Evolutionary conservation across 441 rosid genomes (phyloP), one percentile per base, ranked within the genome.

Genomic region (Pelargonium hybrid): DNA sequence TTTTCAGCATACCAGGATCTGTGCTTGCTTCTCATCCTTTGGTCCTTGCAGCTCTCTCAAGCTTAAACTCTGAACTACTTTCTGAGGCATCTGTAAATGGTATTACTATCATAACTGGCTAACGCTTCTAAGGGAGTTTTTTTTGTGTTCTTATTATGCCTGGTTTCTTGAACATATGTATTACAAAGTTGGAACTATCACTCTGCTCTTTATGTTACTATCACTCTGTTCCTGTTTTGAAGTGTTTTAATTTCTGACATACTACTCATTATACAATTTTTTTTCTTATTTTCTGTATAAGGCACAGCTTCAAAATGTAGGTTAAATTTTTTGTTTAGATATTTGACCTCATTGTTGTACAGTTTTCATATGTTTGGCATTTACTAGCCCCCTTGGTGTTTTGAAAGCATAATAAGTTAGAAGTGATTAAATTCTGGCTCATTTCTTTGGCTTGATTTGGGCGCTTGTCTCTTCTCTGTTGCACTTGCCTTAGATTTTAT

Each of bases 1-100:
- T 73, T 84, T 86, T 83, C 92, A 92, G 99, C 84, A 84, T 90
- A 57, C 85, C 93, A 78, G 99, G 96, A 37, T 86, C 90, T 73
- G 74, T 82, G 69, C 96, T 95, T 82, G 92, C 98, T n/a, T 82
- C 87, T 83, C 96, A 95, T 68, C 96, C 98, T 18, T 80, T 92
- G 87, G 93, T 92, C 75, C 86, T 79, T 74, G 80, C 96, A 63
- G 96, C 99, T 77, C 90, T 95, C 67, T 84, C 99, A 76, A 87
- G 96, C 82, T 86, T 95, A 84, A 89, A 83, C 76, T 81, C 96
- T 68, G 96, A 92, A 75, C 79, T 89, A 67, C 92, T 90, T 62
- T 91, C 98, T 7, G 99, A 92, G 88, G 99, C 97, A 57, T 86
- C 97, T 79, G 97, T 95, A 37, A 94, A 92, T 83, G 99, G 97